Base-by-base conservation (phyloP, 768 basidiomycete genomes). In the Leccinellum albellum region DNA sequence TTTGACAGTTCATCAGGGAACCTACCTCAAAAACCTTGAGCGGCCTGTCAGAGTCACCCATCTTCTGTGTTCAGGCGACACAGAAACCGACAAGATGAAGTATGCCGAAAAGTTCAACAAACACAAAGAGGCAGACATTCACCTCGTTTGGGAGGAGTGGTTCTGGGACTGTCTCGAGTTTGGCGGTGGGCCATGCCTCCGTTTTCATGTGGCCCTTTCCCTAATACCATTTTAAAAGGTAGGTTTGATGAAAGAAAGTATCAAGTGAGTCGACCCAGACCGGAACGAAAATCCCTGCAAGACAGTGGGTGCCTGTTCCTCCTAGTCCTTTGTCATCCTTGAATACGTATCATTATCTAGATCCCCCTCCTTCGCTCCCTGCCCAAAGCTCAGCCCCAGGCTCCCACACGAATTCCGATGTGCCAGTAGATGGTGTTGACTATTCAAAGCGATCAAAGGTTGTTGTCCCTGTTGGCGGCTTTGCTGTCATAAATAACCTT, bases 121-220 rank as follows among this genome's bases (percentile, higher is more conserved):
- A 17, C 76, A 78, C 21, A 82, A 84, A 32, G 90, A 91, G 69
- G 87, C 86, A 6, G 78, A 82, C 45, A 93, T 94, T 31, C 78
- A 82, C 50, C 75, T 95, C 3, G 84, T 97, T 1, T 96, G 94
- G 89, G 93, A 95, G 66, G 94, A 96, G 60, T 98, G 95, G 95
- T 89, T 97, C 55, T 95, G 92, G 92, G 94, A 97, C 65, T 95
- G 82, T 26, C 64, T 95, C 3, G 84, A 86, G 42, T 91, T 84
- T 66, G 84, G 85, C 57, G 91, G 88, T 76, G 59, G 70, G 68
- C 14, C 17, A 24, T 35, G 17, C 52, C 29, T 51, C 50, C n/a
- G 48, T 54, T 45, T 45, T 51, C 32, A 23, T 8, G 4, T 6
- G 45, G 29, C 24, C 33, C n/a, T 45, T 15, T n/a, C 21, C 7